Conservation (phyloP, 768 basidiomycete species). For the Suillus tomentosus region DNA sequence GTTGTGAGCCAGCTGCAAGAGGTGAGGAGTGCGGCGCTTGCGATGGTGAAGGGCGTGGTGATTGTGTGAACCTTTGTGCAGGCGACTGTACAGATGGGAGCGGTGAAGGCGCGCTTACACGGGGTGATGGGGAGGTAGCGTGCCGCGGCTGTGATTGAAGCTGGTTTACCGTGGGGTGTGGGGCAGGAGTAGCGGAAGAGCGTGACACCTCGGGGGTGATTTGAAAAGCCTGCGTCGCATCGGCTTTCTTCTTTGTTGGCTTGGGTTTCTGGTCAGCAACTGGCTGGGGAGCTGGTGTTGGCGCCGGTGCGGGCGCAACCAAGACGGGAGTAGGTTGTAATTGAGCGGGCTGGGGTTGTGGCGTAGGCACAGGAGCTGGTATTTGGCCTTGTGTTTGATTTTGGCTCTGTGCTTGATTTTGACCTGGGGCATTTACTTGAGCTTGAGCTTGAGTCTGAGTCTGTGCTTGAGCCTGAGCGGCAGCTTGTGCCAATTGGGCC, state of each 20-base stretch:
- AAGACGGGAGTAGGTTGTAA: constrained; percentile 39
- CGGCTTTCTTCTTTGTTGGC: constrained; percentile 32
- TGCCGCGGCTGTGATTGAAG: constrained; percentile 27
- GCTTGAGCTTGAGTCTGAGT: constrained; percentile 21
- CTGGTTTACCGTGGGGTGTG: constrained; percentile 36
- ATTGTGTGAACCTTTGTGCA: constrained; percentile 37
- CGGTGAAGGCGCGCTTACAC: constrained; percentile 32
- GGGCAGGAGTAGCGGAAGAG: constrained; percentile 33
- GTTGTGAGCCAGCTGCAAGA: constrained; percentile 30
- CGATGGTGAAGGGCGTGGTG: constrained; percentile 36
- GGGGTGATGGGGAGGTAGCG: constrained; percentile 29
- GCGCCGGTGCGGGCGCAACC: constrained; percentile 31
- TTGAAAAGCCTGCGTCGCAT: constrained; percentile 22
- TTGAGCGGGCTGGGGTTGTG: constrained; percentile 36
- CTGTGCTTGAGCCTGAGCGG: constrained; percentile 20
- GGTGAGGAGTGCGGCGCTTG: constrained; percentile 35
- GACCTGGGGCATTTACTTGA: constrained; percentile 29
- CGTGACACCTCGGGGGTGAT: constrained; percentile 32
- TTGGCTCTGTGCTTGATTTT: constrained; percentile 28
- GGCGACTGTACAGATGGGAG: constrained; percentile 27
- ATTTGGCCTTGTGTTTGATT: constrained; percentile 35
- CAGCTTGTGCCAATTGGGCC: constrained; percentile 8
- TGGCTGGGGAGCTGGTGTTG: constrained; percentile 33
- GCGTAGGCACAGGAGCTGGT: constrained; percentile 28
- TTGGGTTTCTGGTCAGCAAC: constrained; percentile 27